Evolutionary conservation across 2,329 filamentous ascomycete species (phyloP).

Genomic region (Aureobasidium sp.): DNA sequence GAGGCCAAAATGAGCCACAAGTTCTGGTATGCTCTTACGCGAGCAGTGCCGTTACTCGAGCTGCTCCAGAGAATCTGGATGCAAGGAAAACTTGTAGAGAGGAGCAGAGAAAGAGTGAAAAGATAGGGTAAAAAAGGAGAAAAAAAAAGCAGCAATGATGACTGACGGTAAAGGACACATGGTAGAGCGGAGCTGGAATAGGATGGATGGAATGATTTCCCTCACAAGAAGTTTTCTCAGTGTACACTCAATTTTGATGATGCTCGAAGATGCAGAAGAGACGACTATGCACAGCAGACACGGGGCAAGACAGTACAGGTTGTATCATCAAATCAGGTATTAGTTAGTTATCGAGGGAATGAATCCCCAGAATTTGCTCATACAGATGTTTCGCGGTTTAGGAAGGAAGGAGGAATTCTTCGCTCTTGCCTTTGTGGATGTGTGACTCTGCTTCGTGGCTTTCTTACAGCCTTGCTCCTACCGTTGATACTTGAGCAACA

Average conservation of each 20-base stretch:
- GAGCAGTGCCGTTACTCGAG: neutral
- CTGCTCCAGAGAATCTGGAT: too few species aligned
- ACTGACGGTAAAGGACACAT: neutral
- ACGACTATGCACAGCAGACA: neutral
- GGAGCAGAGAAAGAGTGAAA: too few species aligned
- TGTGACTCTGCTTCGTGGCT: neutral
- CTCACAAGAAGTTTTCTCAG: neutral
- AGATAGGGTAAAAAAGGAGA: too few species aligned
- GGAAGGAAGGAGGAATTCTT: neutral
- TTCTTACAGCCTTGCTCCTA: too few species aligned
- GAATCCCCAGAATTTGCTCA: too few species aligned
- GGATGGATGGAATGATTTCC: neutral
- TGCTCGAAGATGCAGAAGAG: neutral
- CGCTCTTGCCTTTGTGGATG: neutral
- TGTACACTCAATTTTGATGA: neutral
- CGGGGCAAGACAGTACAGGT: neutral
- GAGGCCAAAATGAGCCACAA: neutral
- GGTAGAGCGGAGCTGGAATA: neutral
- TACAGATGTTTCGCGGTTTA: neutral
- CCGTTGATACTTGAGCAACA: too few species aligned
- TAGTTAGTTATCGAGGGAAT: too few species aligned
- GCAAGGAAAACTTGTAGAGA: too few species aligned
- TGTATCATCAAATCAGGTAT: constrained; percentile 7
- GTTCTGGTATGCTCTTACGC: neutral
- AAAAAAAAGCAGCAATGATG: neutral